Evolutionary conservation across 345 rosid species (phyloP).

Genomic region (Acer negundo): DNA sequence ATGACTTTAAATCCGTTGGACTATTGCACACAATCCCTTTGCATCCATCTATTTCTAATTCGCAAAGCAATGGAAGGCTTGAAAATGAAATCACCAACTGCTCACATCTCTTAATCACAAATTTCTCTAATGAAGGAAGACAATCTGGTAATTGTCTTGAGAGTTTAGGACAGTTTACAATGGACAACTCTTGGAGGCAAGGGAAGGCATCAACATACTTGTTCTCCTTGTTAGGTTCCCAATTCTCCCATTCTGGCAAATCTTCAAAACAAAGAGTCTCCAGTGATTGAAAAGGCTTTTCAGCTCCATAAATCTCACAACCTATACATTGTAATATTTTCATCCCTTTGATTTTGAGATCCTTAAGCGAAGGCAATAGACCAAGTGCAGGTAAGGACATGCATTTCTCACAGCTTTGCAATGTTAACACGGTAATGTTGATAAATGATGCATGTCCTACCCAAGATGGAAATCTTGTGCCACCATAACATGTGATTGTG

Average conservation of each 20-base stretch:
- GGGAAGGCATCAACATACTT: background rate
- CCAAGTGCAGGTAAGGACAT: no score
- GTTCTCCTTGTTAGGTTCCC: background rate
- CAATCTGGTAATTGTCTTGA: background rate
- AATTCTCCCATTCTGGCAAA: background rate
- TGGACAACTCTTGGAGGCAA: background rate
- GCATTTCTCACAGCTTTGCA: no score
- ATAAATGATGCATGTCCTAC: background rate
- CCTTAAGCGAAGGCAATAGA: background rate
- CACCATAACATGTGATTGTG: background rate
- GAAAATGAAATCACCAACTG: background rate
- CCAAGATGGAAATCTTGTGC: background rate
- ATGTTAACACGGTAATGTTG: no score
- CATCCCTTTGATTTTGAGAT: constrained; percentile 1
- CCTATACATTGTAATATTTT: background rate
- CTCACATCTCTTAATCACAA: background rate
- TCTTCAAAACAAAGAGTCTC: background rate
- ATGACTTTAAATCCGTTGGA: background rate
- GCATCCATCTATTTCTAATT: background rate
- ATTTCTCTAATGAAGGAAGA: background rate
- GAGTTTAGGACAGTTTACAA: background rate
- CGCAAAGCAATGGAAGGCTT: background rate
- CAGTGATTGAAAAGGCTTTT: background rate
- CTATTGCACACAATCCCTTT: background rate
- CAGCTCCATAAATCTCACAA: background rate